phyloP scores from a whole-genome alignment of 495 filamentous ascomycete species.

The Parmelia sp. region DNA sequence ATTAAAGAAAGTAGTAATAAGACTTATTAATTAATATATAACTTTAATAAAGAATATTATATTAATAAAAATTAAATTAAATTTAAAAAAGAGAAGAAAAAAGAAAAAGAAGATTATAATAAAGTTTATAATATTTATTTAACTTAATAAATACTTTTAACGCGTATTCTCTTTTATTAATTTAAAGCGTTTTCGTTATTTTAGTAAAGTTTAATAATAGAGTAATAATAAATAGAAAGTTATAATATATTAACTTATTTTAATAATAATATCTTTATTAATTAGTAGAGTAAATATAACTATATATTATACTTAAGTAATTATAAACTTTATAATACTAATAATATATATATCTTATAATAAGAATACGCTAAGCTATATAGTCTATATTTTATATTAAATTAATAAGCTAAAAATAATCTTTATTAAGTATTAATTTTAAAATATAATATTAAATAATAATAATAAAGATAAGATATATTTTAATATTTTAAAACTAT shows the following conservation, averaged over 20 bases:
- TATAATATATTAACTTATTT: slow-evolving; percentile 8
- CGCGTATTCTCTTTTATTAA: background rate
- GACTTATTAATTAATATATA: slow-evolving; percentile 1
- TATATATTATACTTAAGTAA: background rate
- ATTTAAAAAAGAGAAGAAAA: background rate
- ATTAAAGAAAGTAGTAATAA: background rate
- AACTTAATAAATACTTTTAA: slow-evolving; percentile 1
- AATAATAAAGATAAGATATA: background rate
- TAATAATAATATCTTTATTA: slow-evolving; percentile 3
- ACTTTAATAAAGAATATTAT: background rate
- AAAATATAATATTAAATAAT: slow-evolving; percentile 1
- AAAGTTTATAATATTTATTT: background rate
- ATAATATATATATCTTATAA: background rate
- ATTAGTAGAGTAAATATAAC: background rate
- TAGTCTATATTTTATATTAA: background rate
- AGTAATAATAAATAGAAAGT: slow-evolving; percentile 3
- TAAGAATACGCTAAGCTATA: background rate
- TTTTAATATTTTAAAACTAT: background rate
- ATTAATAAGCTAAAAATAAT: background rate
- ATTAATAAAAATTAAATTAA: background rate
- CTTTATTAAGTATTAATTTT: background rate
- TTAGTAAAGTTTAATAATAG: slow-evolving; percentile 4
- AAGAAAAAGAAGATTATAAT: background rate
- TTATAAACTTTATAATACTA: background rate
- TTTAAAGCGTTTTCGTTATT: background rate